A percentile compares a stretch with the other conserved stretches of the same genome.
phyloP scores from a whole-genome alignment of 495 filamentous ascomycete species.

The Neurospora hispaniola region DNA sequence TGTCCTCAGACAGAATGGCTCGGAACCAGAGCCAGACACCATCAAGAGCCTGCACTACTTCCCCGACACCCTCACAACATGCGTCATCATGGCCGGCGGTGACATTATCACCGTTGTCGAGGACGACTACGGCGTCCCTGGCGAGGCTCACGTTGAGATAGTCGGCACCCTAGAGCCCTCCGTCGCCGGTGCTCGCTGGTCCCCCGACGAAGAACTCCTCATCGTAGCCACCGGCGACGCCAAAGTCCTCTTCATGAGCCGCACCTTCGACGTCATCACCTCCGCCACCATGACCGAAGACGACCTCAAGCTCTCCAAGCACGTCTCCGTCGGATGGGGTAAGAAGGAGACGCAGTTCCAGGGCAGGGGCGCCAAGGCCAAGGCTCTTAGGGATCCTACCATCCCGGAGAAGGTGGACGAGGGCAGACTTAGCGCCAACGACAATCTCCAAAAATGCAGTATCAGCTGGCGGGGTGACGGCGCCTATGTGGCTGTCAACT shows the following conservation, averaged over 20 bases:
- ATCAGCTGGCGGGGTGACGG: constrained; percentile 96
- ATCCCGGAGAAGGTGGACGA: constrained; percentile 88
- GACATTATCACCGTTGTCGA: constrained; percentile 82
- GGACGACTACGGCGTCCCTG: constrained; percentile 47
- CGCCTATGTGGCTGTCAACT: constrained; percentile 79
- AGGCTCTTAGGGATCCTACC: constrained; percentile 82
- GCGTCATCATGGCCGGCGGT: constrained; percentile 77
- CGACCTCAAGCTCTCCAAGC: constrained; percentile 79
- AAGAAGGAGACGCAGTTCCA: constrained; percentile 98
- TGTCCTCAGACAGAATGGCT: constrained; percentile 56
- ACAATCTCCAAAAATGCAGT: constrained; percentile 50
- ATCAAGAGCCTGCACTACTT: constrained; percentile 76
- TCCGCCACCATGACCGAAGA: constrained; percentile 58
- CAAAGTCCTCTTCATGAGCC: constrained; percentile 85
- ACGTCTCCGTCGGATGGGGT: constrained; percentile 97
- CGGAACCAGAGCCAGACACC: constrained; percentile 47
- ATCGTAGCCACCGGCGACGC: constrained; percentile 67
- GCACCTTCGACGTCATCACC: constrained; percentile 73
- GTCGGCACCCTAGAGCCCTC: constrained; percentile 87
- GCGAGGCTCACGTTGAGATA: constrained; percentile 70
- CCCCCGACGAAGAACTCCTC: constrained; percentile 86
- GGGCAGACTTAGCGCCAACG: constrained; percentile 59
- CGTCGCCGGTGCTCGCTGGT: constrained; percentile 84
- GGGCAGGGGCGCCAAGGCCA: constrained; percentile 83
- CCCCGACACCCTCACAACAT: constrained; percentile 62